Evolutionary conservation across 768 basidiomycete genomes (phyloP).

Genomic region (Hericium coralloides): DNA sequence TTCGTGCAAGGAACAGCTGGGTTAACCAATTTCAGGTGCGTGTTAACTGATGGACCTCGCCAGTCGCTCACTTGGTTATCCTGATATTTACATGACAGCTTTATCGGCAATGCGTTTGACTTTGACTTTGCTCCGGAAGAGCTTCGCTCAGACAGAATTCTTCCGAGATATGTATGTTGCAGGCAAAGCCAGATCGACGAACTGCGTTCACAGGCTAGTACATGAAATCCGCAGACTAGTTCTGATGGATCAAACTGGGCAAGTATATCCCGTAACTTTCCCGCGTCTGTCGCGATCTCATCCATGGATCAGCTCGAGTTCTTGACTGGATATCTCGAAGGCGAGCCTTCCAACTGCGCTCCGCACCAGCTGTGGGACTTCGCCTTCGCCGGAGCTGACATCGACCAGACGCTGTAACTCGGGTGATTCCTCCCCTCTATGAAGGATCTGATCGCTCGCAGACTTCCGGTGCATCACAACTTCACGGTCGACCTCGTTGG

Average conservation of each 20-base stretch:
- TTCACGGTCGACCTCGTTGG: conserved; percentile 39
- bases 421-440: background rate
- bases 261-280: background rate
- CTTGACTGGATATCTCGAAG: conserved; percentile 41
- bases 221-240: background rate
- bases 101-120: background rate
- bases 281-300: background rate
- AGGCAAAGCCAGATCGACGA: background rate
- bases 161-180: background rate
- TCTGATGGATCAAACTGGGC: background rate
- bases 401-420: conserved; percentile 11
- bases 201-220: background rate
- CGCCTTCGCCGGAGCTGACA: conserved; percentile 37
- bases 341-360: conserved; percentile 31
- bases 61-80: background rate
- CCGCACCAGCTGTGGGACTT: conserved; percentile 42
- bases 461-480: conserved; percentile 39
- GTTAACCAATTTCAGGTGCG: conserved; percentile 40
- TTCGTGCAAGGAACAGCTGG: conserved; percentile 44
- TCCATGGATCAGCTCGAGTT: conserved; percentile 34
- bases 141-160: background rate
- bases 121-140: background rate
- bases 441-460: conserved; percentile 8
- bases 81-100: background rate
- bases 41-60: background rate